Evolutionary conservation across 805 yeast species (phyloP).

Genomic region (Cyberlindnera veronae): DNA sequence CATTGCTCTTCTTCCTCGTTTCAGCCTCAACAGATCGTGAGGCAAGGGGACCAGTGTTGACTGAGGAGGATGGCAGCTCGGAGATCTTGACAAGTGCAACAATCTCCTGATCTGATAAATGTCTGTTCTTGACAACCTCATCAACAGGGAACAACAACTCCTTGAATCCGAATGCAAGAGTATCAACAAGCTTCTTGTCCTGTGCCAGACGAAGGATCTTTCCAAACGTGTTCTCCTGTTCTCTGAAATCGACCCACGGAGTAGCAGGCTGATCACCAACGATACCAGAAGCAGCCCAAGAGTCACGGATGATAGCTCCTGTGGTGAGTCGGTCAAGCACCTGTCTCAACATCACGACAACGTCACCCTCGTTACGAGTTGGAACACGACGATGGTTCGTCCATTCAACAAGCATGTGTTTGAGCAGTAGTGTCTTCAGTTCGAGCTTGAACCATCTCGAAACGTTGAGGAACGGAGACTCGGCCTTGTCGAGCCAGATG

Average conservation of each 20-base stretch:
- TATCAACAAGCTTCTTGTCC: constrained; percentile 10
- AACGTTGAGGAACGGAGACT: constrained; percentile 8
- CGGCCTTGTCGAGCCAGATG: constrained; percentile 27
- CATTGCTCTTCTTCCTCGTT: background rate
- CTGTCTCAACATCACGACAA: constrained; percentile 5
- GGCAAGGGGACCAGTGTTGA: too few relatives aligned
- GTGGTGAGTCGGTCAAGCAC: constrained; percentile 1
- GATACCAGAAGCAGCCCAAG: constrained; percentile 9
- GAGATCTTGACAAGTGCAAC: constrained; percentile 15
- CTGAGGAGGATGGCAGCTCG: background rate
- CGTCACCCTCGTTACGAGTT: constrained; percentile 1
- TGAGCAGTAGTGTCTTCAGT: constrained; percentile 11
- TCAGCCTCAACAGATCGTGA: background rate
- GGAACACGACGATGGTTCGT: constrained; percentile 5
- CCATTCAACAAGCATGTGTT: constrained; percentile 10
- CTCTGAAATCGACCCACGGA: constrained; percentile 4
- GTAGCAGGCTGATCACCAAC: constrained; percentile 1
- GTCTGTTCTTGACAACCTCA: constrained; percentile 32
- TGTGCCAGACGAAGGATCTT: constrained; percentile 11
- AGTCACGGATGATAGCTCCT: constrained; percentile 11
- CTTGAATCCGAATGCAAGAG: constrained; percentile 22
- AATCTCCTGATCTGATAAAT: constrained; percentile 34
- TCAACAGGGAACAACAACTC: constrained; percentile 35
- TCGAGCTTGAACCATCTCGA: constrained; percentile 16
- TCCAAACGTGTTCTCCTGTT: constrained; percentile 17